Evolutionary conservation across 306 rosid genomes (phyloP).

Genomic region (Trifolium dubium): DNA sequence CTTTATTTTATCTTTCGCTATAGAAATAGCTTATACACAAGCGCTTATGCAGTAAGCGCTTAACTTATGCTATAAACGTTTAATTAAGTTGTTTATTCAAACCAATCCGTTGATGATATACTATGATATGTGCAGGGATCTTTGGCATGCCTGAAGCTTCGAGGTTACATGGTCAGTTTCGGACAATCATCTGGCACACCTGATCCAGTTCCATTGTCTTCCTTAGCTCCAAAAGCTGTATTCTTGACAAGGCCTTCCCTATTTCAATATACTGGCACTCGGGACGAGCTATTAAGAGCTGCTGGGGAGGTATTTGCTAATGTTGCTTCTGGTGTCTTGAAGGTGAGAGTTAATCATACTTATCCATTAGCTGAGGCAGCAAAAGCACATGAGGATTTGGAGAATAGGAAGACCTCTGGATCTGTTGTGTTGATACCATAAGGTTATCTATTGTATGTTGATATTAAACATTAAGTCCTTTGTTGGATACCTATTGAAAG

Average conservation of each 20-base stretch:
- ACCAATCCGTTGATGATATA: not conserved
- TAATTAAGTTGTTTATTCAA: not conserved
- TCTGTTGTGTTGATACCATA: constrained; percentile 81
- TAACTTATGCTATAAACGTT: too few species aligned
- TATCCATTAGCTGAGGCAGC: constrained; percentile 82
- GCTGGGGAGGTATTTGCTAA: constrained; percentile 77
- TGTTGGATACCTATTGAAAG: constrained; percentile 27
- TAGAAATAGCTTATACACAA: not conserved
- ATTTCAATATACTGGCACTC: constrained; percentile 60
- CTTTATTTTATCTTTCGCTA: not conserved
- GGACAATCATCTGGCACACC: constrained; percentile 91
- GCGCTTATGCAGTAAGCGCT: too few species aligned
- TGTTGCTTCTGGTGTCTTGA: constrained; percentile 60
- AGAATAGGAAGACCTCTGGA: constrained; percentile 78
- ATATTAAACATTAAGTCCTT: not conserved
- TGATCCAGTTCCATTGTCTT: constrained; percentile 83
- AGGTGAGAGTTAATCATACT: constrained; percentile 78
- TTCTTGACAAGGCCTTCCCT: constrained; percentile 84
- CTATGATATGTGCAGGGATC: constrained; percentile 67
- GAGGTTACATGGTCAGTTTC: constrained; percentile 83
- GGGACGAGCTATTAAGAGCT: constrained; percentile 70
- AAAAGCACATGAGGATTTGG: constrained; percentile 81
- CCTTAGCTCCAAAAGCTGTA: constrained; percentile 66
- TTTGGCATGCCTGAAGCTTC: constrained; percentile 68
- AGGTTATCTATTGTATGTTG: constrained; percentile 4